These are phyloP conservation scores for Pyricularia sp. DNA, from an alignment of 2,329 filamentous ascomycete genomes.

Conservation along the genomic window DNA sequence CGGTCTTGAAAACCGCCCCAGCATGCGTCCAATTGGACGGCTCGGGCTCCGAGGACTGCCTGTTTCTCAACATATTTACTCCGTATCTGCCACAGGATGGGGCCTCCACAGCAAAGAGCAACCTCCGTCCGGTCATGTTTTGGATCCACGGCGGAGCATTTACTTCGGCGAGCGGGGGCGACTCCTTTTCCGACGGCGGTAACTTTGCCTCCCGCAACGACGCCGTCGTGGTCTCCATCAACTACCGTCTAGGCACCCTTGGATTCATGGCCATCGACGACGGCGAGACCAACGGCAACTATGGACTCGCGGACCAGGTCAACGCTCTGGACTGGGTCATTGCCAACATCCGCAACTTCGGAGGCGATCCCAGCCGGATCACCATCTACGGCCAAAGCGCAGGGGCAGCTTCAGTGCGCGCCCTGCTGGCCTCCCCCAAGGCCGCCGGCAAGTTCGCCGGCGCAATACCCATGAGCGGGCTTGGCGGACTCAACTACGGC, in stretches of 20 bases:
- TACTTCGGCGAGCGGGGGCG: constrained; percentile 32
- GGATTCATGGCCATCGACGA: constrained; percentile 47
- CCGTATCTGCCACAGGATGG: constrained; percentile 24
- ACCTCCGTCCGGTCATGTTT: constrained; percentile 25
- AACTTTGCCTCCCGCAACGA: constrained; percentile 50
- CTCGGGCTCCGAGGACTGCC: constrained; percentile 32
- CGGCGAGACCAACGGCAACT: constrained; percentile 36
- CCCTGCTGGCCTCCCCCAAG: constrained; percentile 36
- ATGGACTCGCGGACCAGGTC: constrained; percentile 38
- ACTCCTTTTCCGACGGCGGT: constrained; percentile 36
- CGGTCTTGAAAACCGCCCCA: constrained; percentile 26
- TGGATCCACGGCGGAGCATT: constrained; percentile 46
- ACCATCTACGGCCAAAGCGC: constrained; percentile 47
- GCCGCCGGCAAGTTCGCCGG: constrained; percentile 35
- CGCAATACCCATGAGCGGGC: constrained; percentile 33
- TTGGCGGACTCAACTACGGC: constrained; percentile 39
- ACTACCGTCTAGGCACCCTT: constrained; percentile 49
- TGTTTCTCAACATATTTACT: constrained; percentile 37
- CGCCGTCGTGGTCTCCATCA: constrained; percentile 48
- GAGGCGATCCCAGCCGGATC: constrained; percentile 46
- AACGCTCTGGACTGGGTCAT: constrained; percentile 39
- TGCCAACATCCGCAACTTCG: constrained; percentile 42
- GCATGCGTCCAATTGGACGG: constrained; percentile 27
- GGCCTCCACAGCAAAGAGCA: constrained; percentile 10
- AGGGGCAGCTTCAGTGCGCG: constrained; percentile 41